Evolutionary conservation across 768 basidiomycete genomes (phyloP).

Genomic region (Hebeloma cylindrosporum): DNA sequence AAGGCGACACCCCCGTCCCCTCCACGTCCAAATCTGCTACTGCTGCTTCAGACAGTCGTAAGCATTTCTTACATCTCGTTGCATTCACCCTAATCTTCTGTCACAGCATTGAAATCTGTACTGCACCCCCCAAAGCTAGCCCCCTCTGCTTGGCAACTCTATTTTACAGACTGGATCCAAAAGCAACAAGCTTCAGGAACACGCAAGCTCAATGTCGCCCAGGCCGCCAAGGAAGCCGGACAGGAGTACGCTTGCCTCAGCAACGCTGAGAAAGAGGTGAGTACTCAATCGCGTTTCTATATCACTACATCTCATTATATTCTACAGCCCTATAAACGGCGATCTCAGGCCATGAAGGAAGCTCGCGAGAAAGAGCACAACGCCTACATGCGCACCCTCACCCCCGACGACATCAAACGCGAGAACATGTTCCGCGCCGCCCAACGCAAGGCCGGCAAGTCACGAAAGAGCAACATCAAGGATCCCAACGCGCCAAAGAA

Average conservation of each 20-base stretch:
- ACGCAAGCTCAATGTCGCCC: conserved; percentile 91
- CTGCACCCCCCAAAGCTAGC: conserved; percentile 89
- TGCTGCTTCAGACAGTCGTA: conserved; percentile 56
- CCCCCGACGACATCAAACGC: conserved; percentile 91
- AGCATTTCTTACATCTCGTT: conserved; percentile 29
- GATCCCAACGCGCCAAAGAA: conserved; percentile 98
- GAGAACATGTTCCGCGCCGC: conserved; percentile 91
- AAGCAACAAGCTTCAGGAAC: conserved; percentile 75
- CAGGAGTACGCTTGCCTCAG: conserved; percentile 82
- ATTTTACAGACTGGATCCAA: conserved; percentile 95
- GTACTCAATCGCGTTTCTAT: conserved; percentile 30
- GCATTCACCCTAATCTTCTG: conserved; percentile 10
- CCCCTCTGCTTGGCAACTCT: conserved; percentile 94
- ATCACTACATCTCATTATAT: conserved; percentile 25
- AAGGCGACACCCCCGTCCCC: conserved; percentile 34
- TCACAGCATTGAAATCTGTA: conserved; percentile 68
- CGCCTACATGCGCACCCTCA: conserved; percentile 84
- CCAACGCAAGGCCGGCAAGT: conserved; percentile 91
- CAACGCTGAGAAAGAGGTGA: conserved; percentile 81
- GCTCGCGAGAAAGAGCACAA: conserved; percentile 78
- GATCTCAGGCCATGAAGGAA: conserved; percentile 84
- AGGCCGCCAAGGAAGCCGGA: conserved; percentile 93
- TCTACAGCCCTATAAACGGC: conserved; percentile 76
- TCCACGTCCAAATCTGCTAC: conserved; percentile 35
- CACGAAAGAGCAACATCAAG: conserved; percentile 91